These are phyloP conservation scores for Hortiboletus campestris DNA, from an alignment of 768 basidiomycete genomes.

Conservation along the genomic window DNA sequence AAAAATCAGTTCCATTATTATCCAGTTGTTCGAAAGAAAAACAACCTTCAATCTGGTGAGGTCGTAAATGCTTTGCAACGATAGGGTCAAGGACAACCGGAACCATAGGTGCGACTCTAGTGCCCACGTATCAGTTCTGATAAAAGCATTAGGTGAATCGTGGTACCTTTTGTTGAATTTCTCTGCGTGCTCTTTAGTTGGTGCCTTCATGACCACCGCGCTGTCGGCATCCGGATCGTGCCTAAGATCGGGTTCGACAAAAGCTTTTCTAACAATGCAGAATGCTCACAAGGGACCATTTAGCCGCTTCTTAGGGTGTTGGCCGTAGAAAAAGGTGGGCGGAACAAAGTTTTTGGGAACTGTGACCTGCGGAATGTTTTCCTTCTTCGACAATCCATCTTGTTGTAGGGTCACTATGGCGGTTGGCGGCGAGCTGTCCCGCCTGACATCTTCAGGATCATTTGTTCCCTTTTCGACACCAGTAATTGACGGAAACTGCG, in stretches of 20 bases:
- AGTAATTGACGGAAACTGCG: slow-evolving; percentile 49
- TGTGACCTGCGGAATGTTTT: slow-evolving; percentile 19
- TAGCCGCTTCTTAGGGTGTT: slow-evolving; percentile 30
- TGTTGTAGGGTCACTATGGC: slow-evolving; percentile 5
- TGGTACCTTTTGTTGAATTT: slow-evolving; percentile 68
- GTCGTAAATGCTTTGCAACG: slow-evolving; percentile 70
- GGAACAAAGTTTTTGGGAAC: slow-evolving; percentile 41
- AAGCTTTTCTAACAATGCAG: background rate
- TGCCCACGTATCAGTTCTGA: slow-evolving; percentile 1
- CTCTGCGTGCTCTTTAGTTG: slow-evolving; percentile 62
- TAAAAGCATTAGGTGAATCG: slow-evolving; percentile 3
- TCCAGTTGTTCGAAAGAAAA: slow-evolving; percentile 1
- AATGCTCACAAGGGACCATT: slow-evolving; percentile 23
- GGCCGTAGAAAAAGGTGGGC: slow-evolving; percentile 62
- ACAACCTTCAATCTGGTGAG: slow-evolving; percentile 87
- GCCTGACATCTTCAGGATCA: slow-evolving; percentile 19
- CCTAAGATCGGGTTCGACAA: slow-evolving; percentile 35
- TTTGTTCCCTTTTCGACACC: slow-evolving; percentile 31
- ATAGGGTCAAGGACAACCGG: slow-evolving; percentile 90
- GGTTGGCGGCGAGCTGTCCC: slow-evolving; percentile 15
- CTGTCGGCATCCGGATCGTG: slow-evolving; percentile 75
- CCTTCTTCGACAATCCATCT: slow-evolving; percentile 12
- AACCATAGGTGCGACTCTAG: slow-evolving; percentile 61
- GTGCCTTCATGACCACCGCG: slow-evolving; percentile 85
- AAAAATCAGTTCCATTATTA: slow-evolving; percentile 2